A percentile compares a stretch with the other conserved stretches of the same genome.
These are phyloP conservation scores for Fagus sylvatica DNA, from an alignment of 306 rosid species.

Conservation along the genomic window DNA sequence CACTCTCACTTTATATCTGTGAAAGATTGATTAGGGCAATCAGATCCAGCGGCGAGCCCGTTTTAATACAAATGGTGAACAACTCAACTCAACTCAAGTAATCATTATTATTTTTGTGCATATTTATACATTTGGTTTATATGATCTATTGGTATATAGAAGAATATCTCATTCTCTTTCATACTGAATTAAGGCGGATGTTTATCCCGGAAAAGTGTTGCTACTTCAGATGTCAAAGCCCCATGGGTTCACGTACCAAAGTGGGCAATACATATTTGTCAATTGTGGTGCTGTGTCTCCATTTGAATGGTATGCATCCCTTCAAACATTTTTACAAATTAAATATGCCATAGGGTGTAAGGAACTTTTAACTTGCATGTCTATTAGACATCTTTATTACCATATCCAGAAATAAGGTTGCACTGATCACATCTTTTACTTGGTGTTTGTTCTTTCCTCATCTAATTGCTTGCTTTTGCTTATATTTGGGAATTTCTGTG, in stretches of 20 bases:
- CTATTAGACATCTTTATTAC: neutral
- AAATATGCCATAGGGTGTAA: neutral
- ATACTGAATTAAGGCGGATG: slow-evolving; percentile 53
- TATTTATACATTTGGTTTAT: neutral
- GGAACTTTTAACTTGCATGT: neutral
- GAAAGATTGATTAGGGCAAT: slow-evolving; percentile 13
- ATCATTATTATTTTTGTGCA: neutral
- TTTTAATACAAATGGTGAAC: neutral
- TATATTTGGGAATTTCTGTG: neutral
- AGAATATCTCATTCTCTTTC: slow-evolving; percentile 17
- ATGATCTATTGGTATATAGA: neutral
- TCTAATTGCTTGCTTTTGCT: neutral
- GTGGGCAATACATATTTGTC: slow-evolving; percentile 68
- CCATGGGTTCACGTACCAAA: slow-evolving; percentile 52
- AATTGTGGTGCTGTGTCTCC: slow-evolving; percentile 62
- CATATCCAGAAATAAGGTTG: neutral
- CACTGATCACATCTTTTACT: neutral
- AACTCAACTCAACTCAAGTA: neutral
- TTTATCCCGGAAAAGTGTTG: slow-evolving; percentile 65
- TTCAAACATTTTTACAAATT: neutral
- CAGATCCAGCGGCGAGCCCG: slow-evolving; percentile 13
- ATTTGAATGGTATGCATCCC: slow-evolving; percentile 53
- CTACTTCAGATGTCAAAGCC: slow-evolving; percentile 69
- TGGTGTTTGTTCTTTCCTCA: neutral
- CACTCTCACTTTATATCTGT: neutral